These are phyloP conservation scores for Neurospora terricola DNA, from an alignment of 495 filamentous ascomycete species.

Conservation along the genomic window DNA sequence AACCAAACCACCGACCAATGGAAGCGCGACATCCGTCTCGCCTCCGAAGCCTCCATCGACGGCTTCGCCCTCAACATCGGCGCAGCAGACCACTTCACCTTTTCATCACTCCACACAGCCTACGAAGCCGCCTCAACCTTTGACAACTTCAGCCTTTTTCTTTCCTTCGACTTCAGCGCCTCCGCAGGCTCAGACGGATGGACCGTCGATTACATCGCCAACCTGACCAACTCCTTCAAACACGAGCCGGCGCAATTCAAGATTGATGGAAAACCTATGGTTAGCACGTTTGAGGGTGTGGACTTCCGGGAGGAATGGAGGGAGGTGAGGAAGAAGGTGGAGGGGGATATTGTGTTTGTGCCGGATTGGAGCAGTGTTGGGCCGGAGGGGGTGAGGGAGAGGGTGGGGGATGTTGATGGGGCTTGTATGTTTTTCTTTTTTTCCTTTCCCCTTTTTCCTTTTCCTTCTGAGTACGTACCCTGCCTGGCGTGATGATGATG, in stretches of 20 bases:
- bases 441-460: background rate
- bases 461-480: no score
- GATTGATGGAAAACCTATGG: slow-evolving; percentile 41
- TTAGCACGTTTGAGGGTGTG: slow-evolving; percentile 51
- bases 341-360: slow-evolving; percentile 42
- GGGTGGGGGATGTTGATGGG: slow-evolving; percentile 41
- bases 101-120: slow-evolving; percentile 34
- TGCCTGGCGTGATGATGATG: background rate
- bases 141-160: slow-evolving; percentile 1
- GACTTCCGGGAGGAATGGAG: slow-evolving; percentile 41
- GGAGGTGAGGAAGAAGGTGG: slow-evolving; percentile 33
- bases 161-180: slow-evolving; percentile 16
- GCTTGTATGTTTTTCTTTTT: slow-evolving; percentile 5
- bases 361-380: slow-evolving; percentile 50
- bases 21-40: slow-evolving; percentile 46
- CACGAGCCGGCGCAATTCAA: slow-evolving; percentile 37
- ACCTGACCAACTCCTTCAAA: slow-evolving; percentile 44
- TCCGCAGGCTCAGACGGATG: slow-evolving; percentile 30
- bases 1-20: slow-evolving; percentile 40
- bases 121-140: slow-evolving; percentile 25
- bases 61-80: slow-evolving; percentile 59
- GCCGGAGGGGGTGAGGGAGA: slow-evolving; percentile 28
- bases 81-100: slow-evolving; percentile 35
- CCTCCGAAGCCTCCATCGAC: slow-evolving; percentile 50
- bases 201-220: slow-evolving; percentile 39